Evolutionary conservation across 2,329 filamentous ascomycete genomes (phyloP).

Genomic region (Plectosphaerella cucumerina): DNA sequence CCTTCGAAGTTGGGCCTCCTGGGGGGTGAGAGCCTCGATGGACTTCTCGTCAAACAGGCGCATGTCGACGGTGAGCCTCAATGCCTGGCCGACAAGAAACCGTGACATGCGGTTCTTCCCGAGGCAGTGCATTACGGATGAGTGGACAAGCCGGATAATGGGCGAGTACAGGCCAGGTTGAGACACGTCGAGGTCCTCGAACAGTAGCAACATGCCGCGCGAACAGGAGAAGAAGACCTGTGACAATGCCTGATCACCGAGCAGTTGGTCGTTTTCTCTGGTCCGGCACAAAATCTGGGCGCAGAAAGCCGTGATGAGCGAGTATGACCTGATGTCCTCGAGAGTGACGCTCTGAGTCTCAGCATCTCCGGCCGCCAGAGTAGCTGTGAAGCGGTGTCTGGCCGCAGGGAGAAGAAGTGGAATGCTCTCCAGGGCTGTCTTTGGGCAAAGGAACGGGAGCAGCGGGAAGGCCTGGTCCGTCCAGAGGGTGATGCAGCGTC

Average conservation of each 20-base stretch:
- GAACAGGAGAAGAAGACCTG: slow-evolving; percentile 34
- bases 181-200: slow-evolving; percentile 36
- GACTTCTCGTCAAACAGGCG: slow-evolving; percentile 35
- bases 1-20: slow-evolving; percentile 33
- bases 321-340: slow-evolving; percentile 23
- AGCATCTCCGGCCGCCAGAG: background rate
- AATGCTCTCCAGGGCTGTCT: background rate
- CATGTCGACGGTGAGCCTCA: slow-evolving; percentile 36
- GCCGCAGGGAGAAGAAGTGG: background rate
- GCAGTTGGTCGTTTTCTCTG: slow-evolving; percentile 24
- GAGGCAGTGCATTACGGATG: slow-evolving; percentile 37
- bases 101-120: slow-evolving; percentile 39
- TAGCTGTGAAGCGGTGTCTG: background rate
- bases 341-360: background rate
- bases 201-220: slow-evolving; percentile 31
- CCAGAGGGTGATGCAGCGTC: background rate
- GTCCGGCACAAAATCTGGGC: slow-evolving; percentile 35
- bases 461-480: background rate
- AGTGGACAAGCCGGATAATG: slow-evolving; percentile 40
- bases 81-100: slow-evolving; percentile 40
- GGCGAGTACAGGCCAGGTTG: slow-evolving; percentile 36
- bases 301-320: slow-evolving; percentile 37
- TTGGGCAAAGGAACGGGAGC: background rate
- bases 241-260: slow-evolving; percentile 17
- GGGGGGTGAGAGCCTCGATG: slow-evolving; percentile 20